Conservation (phyloP, 805 yeast species). For the Candida hispaniensis region DNA sequence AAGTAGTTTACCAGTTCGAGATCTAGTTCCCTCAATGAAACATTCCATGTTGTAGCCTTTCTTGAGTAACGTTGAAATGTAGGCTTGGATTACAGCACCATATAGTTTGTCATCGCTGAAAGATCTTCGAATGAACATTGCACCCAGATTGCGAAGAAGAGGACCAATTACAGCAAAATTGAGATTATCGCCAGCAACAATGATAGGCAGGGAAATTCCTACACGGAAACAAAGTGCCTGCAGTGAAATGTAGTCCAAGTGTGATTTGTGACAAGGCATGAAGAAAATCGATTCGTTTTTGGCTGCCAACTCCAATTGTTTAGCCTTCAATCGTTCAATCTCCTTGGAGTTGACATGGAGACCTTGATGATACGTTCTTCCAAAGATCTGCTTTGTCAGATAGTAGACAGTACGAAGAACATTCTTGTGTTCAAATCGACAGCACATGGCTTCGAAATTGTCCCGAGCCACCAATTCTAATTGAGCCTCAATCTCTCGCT, state of each 20-base stretch:
- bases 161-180: slow-evolving; percentile 47
- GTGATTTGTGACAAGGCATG: slow-evolving; percentile 53
- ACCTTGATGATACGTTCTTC: slow-evolving; percentile 35
- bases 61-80: slow-evolving; percentile 39
- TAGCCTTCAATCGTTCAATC: slow-evolving; percentile 27
- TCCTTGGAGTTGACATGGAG: slow-evolving; percentile 31
- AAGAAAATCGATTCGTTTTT: slow-evolving; percentile 34
- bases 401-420: slow-evolving; percentile 29
- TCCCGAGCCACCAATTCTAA: slow-evolving; percentile 25
- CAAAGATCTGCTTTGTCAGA: slow-evolving; percentile 31
- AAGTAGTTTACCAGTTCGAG: slow-evolving; percentile 53
- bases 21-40: slow-evolving; percentile 56
- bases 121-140: slow-evolving; percentile 45
- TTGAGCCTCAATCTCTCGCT: slow-evolving; percentile 25
- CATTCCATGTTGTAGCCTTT: slow-evolving; percentile 46
- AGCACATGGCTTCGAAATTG: slow-evolving; percentile 28
- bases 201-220: slow-evolving; percentile 44
- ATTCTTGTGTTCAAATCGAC: slow-evolving; percentile 27
- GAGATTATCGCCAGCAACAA: slow-evolving; percentile 57
- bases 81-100: slow-evolving; percentile 33
- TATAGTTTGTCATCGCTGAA: slow-evolving; percentile 37
- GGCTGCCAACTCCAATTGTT: slow-evolving; percentile 28
- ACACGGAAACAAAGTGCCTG: slow-evolving; percentile 45
- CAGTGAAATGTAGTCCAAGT: slow-evolving; percentile 48
- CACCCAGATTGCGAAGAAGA: slow-evolving; percentile 42